These are phyloP conservation scores for Gaultheria prostrata DNA, from an alignment of 148 eudicot species.

Conservation along the genomic window DNA sequence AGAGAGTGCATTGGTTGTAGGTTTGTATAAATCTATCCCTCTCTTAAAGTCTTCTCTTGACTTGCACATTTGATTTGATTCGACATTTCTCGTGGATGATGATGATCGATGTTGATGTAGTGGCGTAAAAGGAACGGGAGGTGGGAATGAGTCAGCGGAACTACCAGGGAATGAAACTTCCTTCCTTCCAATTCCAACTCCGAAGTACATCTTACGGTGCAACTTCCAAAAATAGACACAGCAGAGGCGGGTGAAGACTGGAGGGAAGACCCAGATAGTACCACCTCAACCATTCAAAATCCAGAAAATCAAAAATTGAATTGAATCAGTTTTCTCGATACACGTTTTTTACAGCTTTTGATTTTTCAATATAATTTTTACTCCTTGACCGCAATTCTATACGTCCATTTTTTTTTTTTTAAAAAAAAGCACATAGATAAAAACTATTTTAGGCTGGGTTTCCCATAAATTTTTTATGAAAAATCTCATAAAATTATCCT, in stretches of 20 bases:
- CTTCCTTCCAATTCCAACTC: conserved; percentile 3
- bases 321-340: not conserved
- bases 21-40: not conserved
- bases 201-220: not conserved
- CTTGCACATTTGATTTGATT: not conserved
- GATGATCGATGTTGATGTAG: not conserved
- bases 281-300: not conserved
- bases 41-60: conserved; percentile 7
- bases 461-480: too few species aligned
- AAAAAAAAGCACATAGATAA: too few species aligned
- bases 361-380: not conserved
- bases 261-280: not conserved
- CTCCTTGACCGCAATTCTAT: too few species aligned
- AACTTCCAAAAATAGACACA: not conserved
- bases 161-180: conserved; percentile 16
- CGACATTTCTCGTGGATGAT: not conserved
- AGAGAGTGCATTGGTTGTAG: too few species aligned
- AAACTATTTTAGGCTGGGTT: too few species aligned
- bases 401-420: not conserved
- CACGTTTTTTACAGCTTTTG: not conserved
- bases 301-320: not conserved
- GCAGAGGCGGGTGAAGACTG: not conserved
- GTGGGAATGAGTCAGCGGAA: conserved; percentile 21
- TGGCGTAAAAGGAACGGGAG: conserved; percentile 31
- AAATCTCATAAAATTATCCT: too few species aligned